Evolutionary conservation across 257 asterid species (phyloP).

Genomic region (Orobanche coerulescens): DNA sequence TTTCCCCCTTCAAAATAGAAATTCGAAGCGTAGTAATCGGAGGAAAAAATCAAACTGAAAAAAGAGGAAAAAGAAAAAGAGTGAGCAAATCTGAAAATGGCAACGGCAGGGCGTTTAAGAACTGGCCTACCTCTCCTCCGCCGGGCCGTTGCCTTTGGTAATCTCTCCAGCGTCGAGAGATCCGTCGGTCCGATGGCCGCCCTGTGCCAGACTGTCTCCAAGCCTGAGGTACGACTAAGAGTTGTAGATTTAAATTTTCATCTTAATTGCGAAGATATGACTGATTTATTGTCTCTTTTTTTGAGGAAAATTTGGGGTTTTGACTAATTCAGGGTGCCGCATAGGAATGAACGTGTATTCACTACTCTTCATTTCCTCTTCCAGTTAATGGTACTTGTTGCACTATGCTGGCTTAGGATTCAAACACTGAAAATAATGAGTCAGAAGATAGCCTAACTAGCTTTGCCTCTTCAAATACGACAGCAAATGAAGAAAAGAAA

Average conservation of each 20-base stretch:
- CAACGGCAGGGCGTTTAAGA: constrained; percentile 62
- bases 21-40: neutral
- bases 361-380: neutral
- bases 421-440: constrained; percentile 51
- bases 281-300: neutral
- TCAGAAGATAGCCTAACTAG: constrained; percentile 75
- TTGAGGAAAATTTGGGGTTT: neutral
- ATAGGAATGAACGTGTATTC: neutral
- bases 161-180: constrained; percentile 36
- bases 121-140: constrained; percentile 54
- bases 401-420: too few species aligned
- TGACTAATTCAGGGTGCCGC: neutral
- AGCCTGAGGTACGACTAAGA: constrained; percentile 34
- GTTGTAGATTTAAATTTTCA: neutral
- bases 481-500: constrained; percentile 48
- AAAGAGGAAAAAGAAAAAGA: neutral
- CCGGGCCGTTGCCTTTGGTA: constrained; percentile 31
- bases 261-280: neutral
- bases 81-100: constrained; percentile 23
- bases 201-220: constrained; percentile 31
- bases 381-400: too few species aligned
- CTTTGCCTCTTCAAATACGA: constrained; percentile 39
- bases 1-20: neutral
- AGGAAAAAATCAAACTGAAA: constrained; percentile 9
- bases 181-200: constrained; percentile 34